Conservation (phyloP, 306 rosid species). For the Cercis canadensis region DNA sequence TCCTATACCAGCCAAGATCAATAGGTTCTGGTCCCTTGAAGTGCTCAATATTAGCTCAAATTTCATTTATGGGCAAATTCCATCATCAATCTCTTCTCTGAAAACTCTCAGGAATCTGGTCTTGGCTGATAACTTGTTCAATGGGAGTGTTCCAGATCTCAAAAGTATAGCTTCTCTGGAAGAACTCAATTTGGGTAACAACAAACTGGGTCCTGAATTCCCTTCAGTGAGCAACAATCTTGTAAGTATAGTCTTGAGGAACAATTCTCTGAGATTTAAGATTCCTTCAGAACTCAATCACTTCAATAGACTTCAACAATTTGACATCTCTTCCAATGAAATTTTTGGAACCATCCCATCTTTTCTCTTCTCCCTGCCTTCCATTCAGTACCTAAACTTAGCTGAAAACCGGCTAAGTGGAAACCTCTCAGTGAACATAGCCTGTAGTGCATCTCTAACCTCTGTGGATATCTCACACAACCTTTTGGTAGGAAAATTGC, state of each 20-base stretch:
- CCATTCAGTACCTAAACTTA: slow-evolving; percentile 60
- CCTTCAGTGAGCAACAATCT: slow-evolving; percentile 59
- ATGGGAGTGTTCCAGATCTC: slow-evolving; percentile 76
- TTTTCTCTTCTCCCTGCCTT: slow-evolving; percentile 75
- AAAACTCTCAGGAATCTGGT: slow-evolving; percentile 58
- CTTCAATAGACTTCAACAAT: slow-evolving; percentile 54
- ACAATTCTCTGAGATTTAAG: slow-evolving; percentile 70
- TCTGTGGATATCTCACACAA: slow-evolving; percentile 79
- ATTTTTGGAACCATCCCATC: slow-evolving; percentile 69
- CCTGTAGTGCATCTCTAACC: slow-evolving; percentile 56
- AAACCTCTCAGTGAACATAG: slow-evolving; percentile 50
- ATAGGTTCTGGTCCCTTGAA: slow-evolving; percentile 61
- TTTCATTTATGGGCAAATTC: slow-evolving; percentile 65
- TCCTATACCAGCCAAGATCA: slow-evolving; percentile 71
- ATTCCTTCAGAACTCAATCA: slow-evolving; percentile 49
- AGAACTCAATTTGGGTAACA: slow-evolving; percentile 64
- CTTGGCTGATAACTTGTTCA: slow-evolving; percentile 71
- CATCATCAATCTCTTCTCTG: slow-evolving; percentile 54
- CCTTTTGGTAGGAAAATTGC: slow-evolving; percentile 68
- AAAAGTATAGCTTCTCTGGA: slow-evolving; percentile 48
- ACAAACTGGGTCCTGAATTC: slow-evolving; percentile 67
- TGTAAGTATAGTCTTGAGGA: slow-evolving; percentile 52
- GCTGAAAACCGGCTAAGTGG: slow-evolving; percentile 73
- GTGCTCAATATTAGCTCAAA: slow-evolving; percentile 74
- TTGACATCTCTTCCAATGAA: slow-evolving; percentile 72